These are phyloP conservation scores for Creolimax fragrantissima DNA, from an alignment of 78 protist species.

Conservation along the genomic window DNA sequence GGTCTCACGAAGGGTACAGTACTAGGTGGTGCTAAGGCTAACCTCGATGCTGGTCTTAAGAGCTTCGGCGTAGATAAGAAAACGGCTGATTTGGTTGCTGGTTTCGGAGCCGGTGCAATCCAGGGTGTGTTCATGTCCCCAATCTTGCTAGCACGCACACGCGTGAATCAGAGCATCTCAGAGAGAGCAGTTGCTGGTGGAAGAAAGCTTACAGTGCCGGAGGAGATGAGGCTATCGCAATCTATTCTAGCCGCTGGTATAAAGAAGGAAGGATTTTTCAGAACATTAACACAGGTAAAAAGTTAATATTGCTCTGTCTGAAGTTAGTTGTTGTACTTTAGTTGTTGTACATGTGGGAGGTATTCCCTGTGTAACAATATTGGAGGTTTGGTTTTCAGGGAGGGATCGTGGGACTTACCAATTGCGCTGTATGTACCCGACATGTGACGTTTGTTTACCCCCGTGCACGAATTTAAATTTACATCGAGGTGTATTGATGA, in stretches of 20 bases:
- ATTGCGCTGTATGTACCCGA: too few relatives aligned
- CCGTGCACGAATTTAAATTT: too few relatives aligned
- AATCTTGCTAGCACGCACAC: constrained; percentile 32
- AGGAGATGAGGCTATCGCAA: constrained; percentile 18
- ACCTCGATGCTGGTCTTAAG: neutral
- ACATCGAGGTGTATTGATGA: too few relatives aligned
- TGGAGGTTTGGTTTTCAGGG: too few relatives aligned
- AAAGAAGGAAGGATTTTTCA: neutral
- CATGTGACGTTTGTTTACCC: too few relatives aligned
- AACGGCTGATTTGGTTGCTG: neutral
- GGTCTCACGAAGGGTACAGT: constrained; percentile 37
- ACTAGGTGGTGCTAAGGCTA: neutral
- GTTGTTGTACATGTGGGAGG: too few relatives aligned
- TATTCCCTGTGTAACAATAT: too few relatives aligned
- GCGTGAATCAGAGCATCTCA: constrained; percentile 23
- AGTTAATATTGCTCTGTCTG: neutral
- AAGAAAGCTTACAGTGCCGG: neutral
- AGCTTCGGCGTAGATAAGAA: neutral
- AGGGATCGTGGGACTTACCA: too few relatives aligned
- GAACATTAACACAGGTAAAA: neutral
- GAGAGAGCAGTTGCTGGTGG: neutral
- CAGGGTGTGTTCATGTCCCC: constrained; percentile 47
- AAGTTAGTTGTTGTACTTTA: neutral
- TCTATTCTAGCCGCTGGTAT: neutral
- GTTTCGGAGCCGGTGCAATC: constrained; percentile 1